A percentile compares a stretch with the other conserved stretches of the same genome.
These are phyloP conservation scores for Pythium dissimile DNA, from an alignment of 352 stramenopile genomes.

Conservation along the genomic window DNA sequence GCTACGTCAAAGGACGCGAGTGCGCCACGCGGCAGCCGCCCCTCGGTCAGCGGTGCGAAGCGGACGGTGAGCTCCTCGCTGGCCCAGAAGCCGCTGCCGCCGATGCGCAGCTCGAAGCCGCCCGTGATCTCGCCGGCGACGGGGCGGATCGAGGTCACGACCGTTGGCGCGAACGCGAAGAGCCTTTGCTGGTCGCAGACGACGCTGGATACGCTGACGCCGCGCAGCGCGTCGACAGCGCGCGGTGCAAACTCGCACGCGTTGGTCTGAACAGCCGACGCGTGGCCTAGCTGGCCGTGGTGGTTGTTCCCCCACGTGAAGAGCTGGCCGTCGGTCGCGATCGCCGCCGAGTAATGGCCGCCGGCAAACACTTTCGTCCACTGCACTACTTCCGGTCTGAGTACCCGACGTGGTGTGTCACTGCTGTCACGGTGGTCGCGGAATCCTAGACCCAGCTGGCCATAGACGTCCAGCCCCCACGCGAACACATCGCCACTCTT, in stretches of 20 bases:
- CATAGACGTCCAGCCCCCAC: conserved; percentile 82
- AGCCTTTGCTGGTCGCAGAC: conserved; percentile 47
- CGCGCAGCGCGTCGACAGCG: conserved; percentile 35
- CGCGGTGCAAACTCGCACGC: conserved; percentile 32
- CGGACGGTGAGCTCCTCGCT: conserved; percentile 76
- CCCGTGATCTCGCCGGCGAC: conserved; percentile 45
- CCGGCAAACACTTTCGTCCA: conserved; percentile 60
- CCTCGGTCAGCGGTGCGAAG: conserved; percentile 63
- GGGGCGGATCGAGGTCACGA: conserved; percentile 41
- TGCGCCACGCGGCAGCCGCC: conserved; percentile 42
- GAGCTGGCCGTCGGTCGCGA: conserved; percentile 33
- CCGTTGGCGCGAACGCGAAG: conserved; percentile 61
- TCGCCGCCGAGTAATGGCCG: conserved; percentile 54
- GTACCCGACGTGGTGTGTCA: background rate
- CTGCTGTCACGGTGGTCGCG: conserved; percentile 15
- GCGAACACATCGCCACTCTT: conserved; percentile 45
- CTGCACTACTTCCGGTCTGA: conserved; percentile 13
- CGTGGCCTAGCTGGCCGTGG: conserved; percentile 52
- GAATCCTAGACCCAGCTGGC: conserved; percentile 73
- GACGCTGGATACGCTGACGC: conserved; percentile 34
- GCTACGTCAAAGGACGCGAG: conserved; percentile 36
- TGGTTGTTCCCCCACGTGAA: conserved; percentile 56
- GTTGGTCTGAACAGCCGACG: too few relatives aligned
- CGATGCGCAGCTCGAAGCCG: conserved; percentile 58
- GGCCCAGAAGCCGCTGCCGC: conserved; percentile 72